Base-by-base conservation (phyloP, 148 eudicot species). In the Cornus suecica region DNA sequence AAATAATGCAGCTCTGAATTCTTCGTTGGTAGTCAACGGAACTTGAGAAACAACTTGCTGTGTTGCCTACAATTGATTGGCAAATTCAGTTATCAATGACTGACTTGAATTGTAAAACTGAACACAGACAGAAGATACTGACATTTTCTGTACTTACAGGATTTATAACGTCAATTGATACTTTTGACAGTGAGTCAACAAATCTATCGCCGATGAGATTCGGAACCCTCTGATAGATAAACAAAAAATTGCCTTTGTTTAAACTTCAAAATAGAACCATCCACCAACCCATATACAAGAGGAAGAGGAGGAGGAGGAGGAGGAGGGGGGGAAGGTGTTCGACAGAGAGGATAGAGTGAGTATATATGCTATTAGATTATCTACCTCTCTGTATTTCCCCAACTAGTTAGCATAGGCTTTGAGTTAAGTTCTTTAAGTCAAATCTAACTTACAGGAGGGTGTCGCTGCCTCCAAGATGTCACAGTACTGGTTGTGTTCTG, bases 11-110 rank as follows among this genome's bases (percentile, higher is more conserved):
- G 89, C 90, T 76, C 76, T 89, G 66, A 87, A 73, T 78, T 91
- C 96, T 70, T 89, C 92, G 77, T 70, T 31, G 29, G 88, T 87
- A 26, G 92, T 80, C 69, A 88, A 86, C 72, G 92, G 92, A 70
- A 87, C 91, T 84, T 87, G 89, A 58, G 91, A 84, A 20, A 89
- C 90, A 81, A 91, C 88, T 83, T 87, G 84, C 69, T 91, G 91
- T 45, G 92, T 91, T 64, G 92, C 96, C 96, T 91, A 81, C 24
- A 71, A 62, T 42, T 74, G 31, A 79, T 74, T 60, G 58, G 28
- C 8, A 61, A 72, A 78, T n/a, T 42, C 61, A 74, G 24, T 64
- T 37, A 41, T 41, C 45, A 14, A 70, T 64, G 68, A 65, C 16
- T 34, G 13, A 63, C 42, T 26, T 30, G 26, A 52, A 18, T 24